Evolutionary conservation across 129 eudicot species (phyloP).

Genomic region (Gnaphalium uliginosum): DNA sequence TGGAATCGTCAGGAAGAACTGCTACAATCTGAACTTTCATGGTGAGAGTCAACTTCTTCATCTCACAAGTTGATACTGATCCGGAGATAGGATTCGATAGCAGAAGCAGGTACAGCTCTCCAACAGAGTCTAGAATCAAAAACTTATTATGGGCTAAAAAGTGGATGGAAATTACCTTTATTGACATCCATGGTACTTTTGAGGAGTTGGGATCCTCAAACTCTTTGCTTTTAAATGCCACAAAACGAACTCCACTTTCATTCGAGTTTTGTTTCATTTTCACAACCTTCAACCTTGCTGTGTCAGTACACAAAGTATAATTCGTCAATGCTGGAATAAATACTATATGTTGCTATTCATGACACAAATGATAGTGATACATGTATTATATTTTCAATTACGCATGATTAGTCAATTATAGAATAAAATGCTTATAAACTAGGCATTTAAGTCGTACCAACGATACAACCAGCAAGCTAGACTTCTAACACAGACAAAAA

Average conservation of each 20-base stretch:
- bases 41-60: constrained; percentile 57
- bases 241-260: constrained; percentile 61
- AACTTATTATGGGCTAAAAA: constrained; percentile 61
- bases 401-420: not conserved
- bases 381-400: not conserved
- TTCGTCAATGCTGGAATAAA: constrained; percentile 40
- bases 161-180: constrained; percentile 67
- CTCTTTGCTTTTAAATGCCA: constrained; percentile 53
- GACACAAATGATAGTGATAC: not conserved
- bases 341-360: not conserved
- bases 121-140: constrained; percentile 68
- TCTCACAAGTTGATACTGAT: constrained; percentile 41
- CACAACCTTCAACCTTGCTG: constrained; percentile 65
- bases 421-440: not conserved
- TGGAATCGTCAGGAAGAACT: constrained; percentile 62
- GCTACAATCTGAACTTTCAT: constrained; percentile 71
- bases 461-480: not conserved
- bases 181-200: constrained; percentile 36
- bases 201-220: constrained; percentile 31
- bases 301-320: constrained; percentile 61
- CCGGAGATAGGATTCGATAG: constrained; percentile 51
- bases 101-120: constrained; percentile 59
- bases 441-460: not conserved
- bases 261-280: constrained; percentile 70
- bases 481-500: not conserved